Conservation (phyloP, 2,329 filamentous ascomycete species). For the Neophaeococcomyces mojaviensis region DNA sequence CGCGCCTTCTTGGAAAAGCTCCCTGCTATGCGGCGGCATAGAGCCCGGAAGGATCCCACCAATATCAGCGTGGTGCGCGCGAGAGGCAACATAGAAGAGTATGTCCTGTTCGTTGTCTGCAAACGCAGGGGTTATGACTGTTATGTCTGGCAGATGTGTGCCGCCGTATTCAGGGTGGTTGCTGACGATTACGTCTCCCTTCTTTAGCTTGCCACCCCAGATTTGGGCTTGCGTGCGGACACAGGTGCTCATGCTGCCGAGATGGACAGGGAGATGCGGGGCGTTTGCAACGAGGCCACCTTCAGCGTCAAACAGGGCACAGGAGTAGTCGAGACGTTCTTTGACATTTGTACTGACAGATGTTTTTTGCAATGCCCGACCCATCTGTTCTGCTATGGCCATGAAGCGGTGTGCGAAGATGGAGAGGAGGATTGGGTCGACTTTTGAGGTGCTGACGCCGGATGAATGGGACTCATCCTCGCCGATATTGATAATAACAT, state of each 20-base stretch:
- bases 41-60: conserved; percentile 74
- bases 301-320: conserved; percentile 64
- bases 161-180: conserved; percentile 81
- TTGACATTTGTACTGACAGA: conserved; percentile 64
- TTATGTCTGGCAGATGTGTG: conserved; percentile 77
- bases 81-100: conserved; percentile 72
- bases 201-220: conserved; percentile 69
- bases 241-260: conserved; percentile 73
- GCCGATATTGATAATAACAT: conserved; percentile 79
- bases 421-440: conserved; percentile 47
- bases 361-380: conserved; percentile 49
- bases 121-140: conserved; percentile 73
- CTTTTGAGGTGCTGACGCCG: conserved; percentile 22
- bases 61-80: conserved; percentile 77
- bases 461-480: conserved; percentile 35
- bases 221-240: conserved; percentile 68
- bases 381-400: conserved; percentile 55
- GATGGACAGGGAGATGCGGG: conserved; percentile 69
- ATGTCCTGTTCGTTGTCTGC: conserved; percentile 55
- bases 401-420: conserved; percentile 53
- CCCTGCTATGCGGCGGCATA: conserved; percentile 71
- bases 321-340: conserved; percentile 70
- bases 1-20: conserved; percentile 58
- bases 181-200: conserved; percentile 72
- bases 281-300: conserved; percentile 69